Conservation (phyloP, 2,329 filamentous ascomycete species). For the Madurella fahalii region DNA sequence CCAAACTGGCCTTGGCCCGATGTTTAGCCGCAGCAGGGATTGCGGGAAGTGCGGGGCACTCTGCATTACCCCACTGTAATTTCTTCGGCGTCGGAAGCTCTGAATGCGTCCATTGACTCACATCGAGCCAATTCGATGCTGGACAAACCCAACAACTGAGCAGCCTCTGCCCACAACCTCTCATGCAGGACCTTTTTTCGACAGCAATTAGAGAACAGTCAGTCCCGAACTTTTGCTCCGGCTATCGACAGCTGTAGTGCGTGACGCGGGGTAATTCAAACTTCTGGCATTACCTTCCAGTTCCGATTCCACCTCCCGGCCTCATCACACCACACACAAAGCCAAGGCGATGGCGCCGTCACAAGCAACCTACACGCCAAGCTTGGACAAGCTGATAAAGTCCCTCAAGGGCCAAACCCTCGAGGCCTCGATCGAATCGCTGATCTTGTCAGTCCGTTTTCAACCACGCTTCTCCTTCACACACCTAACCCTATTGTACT, state of each 20-base stretch:
- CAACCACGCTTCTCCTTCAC: constrained; percentile 5
- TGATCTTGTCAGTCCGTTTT: constrained; percentile 62
- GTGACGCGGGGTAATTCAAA: not conserved
- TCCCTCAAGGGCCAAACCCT: constrained; percentile 70
- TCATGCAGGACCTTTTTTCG: too few species aligned
- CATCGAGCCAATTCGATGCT: not conserved
- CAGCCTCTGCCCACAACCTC: not conserved
- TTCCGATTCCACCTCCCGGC: not conserved
- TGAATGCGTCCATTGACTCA: constrained; percentile 14
- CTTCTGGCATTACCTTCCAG: not conserved
- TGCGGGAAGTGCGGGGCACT: constrained; percentile 15
- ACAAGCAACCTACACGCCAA: constrained; percentile 61
- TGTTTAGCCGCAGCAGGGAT: constrained; percentile 2
- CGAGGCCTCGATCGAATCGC: constrained; percentile 76
- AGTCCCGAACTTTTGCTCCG: not conserved
- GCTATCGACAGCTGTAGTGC: not conserved
- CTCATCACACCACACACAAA: constrained; percentile 7
- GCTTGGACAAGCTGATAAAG: constrained; percentile 73
- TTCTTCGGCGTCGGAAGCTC: constrained; percentile 11
- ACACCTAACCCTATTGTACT: constrained; percentile 2
- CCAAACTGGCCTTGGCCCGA: constrained; percentile 11
- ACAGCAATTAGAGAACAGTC: not conserved
- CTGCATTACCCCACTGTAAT: constrained; percentile 19
- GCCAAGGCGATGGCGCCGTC: constrained; percentile 50
- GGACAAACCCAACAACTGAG: not conserved